Base-by-base conservation (phyloP, 2,329 filamentous ascomycete genomes). In the Diaporthe citri region DNA sequence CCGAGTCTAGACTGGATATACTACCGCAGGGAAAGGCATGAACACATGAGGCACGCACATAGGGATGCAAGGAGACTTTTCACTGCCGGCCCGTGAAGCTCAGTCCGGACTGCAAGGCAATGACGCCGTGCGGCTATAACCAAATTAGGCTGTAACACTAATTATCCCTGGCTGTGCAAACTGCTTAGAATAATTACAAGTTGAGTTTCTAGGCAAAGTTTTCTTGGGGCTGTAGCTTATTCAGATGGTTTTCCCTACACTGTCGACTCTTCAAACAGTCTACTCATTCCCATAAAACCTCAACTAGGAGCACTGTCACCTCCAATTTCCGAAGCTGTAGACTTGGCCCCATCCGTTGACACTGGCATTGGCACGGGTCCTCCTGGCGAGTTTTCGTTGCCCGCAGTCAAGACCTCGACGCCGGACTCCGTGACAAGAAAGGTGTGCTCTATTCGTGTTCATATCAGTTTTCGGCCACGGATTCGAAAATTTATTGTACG, bases 361-460 rank as follows among this genome's bases (percentile, higher is more conserved):
- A 22, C 25, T 20, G 83, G 91, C 85, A 93, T 91, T 5, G 91
- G 87, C 62, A 95, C 84, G 2, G 93, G 89, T 0, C 95, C 95
- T 74, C 95, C 95, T 0, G 95, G 95, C n/a, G 94, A 96, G 80
- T 92, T 89, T 34, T 90, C 87, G 71, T 90, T 84, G 76, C 94
- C 89, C 25, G 94, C 95, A 1, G 95, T 97, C 81, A 97, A 84
- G 69, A 97, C 88, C 84, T 97, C 95, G 10, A 96, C 93, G 2
- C 95, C 95, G 73, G 93, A 91, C 81, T 96, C 94, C 0, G 95
- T 97, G 3, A 97, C 94, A 13, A 97, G 86, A 69, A 97, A 86
- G 0, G 94, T 97, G 82, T 97, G 95, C 82, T 97, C 94, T 91
- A 75, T 77, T 52, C 25, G 46, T 20, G 28, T 2, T 6, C 20